Evolutionary conservation across 1,284 basidiomycete genomes (phyloP).

Genomic region (Ceratobasidium sp.): DNA sequence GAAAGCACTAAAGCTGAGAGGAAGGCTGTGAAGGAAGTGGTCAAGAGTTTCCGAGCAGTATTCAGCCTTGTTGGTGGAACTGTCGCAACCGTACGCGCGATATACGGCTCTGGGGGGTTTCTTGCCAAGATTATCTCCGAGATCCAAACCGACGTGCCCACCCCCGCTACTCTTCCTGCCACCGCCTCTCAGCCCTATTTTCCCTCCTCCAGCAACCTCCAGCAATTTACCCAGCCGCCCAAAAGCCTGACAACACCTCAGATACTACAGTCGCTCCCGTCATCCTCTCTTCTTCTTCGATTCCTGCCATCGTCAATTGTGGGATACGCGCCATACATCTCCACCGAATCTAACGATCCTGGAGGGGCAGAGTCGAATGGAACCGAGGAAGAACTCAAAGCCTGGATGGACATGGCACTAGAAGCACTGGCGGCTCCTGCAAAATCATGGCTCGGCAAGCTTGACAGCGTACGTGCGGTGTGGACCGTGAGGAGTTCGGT

Average conservation of each 20-base stretch:
- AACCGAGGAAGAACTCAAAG: slow-evolving; percentile 60
- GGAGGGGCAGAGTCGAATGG: slow-evolving; percentile 62
- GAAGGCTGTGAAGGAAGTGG: slow-evolving; percentile 63
- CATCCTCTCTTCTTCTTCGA: slow-evolving; percentile 72
- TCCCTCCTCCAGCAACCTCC: slow-evolving; percentile 23
- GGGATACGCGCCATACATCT: slow-evolving; percentile 80
- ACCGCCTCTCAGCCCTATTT: slow-evolving; percentile 38
- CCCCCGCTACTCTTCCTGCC: slow-evolving; percentile 2
- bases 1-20: slow-evolving; percentile 46
- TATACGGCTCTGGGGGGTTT: slow-evolving; percentile 50
- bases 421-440: slow-evolving; percentile 62
- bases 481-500: slow-evolving; percentile 63
- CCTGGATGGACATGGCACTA: slow-evolving; percentile 72
- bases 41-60: slow-evolving; percentile 64
- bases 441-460: slow-evolving; percentile 67
- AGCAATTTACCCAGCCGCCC: slow-evolving; percentile 3
- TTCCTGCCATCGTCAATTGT: slow-evolving; percentile 72
- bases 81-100: slow-evolving; percentile 63
- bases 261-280: slow-evolving; percentile 73
- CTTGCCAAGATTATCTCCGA: slow-evolving; percentile 63
- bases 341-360: slow-evolving; percentile 68
- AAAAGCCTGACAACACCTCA: slow-evolving; percentile 68
- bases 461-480: slow-evolving; percentile 70
- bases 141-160: slow-evolving; percentile 55
- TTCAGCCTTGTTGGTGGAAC: slow-evolving; percentile 71